Conservation (phyloP, 2,329 filamentous ascomycete genomes). For the Cladosporium sp. region DNA sequence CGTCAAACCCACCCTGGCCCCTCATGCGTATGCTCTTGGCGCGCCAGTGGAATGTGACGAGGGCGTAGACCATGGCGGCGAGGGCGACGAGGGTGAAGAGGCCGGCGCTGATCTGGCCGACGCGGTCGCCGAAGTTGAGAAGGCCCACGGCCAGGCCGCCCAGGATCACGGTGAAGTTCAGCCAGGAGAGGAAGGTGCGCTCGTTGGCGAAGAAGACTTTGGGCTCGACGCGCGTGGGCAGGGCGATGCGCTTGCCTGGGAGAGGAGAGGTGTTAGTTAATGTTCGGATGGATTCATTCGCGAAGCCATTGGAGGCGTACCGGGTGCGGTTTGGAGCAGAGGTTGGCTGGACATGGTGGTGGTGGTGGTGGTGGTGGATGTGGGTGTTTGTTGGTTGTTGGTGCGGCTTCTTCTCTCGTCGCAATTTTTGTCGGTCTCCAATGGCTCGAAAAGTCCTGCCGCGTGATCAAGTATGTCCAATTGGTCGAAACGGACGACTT, state of each 20-base stretch:
- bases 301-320: constrained; percentile 49
- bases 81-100: constrained; percentile 94
- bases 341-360: constrained; percentile 87
- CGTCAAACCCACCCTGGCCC: constrained; percentile 94
- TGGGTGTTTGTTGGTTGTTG: too few relatives aligned
- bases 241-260: constrained; percentile 93
- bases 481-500: too few relatives aligned
- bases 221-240: constrained; percentile 95
- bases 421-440: too few relatives aligned
- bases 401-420: too few relatives aligned
- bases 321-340: constrained; percentile 88
- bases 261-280: too few relatives aligned
- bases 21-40: constrained; percentile 87
- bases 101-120: constrained; percentile 89
- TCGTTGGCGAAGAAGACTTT: constrained; percentile 99
- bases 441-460: too few relatives aligned
- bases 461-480: too few relatives aligned
- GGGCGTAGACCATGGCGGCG: constrained; percentile 90
- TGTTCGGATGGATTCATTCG: too few relatives aligned
- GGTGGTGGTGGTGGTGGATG: constrained; percentile 13
- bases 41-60: constrained; percentile 95
- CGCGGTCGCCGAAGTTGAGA: constrained; percentile 93
- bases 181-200: constrained; percentile 97
- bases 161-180: constrained; percentile 99
- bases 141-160: constrained; percentile 94